Conservation (phyloP, 305 asterid species). For the Fraxinus velutina region DNA sequence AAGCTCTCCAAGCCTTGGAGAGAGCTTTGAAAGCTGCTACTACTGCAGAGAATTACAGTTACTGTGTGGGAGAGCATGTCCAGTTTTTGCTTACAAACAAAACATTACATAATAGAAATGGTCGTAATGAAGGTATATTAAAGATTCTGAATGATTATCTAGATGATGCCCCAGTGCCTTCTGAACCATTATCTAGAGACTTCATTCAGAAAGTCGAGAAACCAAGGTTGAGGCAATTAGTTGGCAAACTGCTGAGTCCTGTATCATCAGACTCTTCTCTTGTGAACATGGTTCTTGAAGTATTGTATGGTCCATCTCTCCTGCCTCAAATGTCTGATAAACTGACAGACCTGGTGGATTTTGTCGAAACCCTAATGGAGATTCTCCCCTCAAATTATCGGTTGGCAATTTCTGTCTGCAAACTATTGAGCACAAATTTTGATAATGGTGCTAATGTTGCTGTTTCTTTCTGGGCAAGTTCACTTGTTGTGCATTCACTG, state of each 20-base stretch:
- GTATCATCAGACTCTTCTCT: slow-evolving; percentile 32
- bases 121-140: slow-evolving; percentile 7
- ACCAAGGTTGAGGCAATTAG: slow-evolving; percentile 35
- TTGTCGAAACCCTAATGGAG: slow-evolving; percentile 41
- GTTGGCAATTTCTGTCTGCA: slow-evolving; percentile 36
- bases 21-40: slow-evolving; percentile 37
- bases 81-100: slow-evolving; percentile 23
- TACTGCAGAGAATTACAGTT: slow-evolving; percentile 31
- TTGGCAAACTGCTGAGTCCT: slow-evolving; percentile 34
- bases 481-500: slow-evolving; percentile 36
- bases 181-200: slow-evolving; percentile 34
- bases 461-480: slow-evolving; percentile 43
- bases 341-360: slow-evolving; percentile 32
- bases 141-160: slow-evolving; percentile 29
- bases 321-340: slow-evolving; percentile 28
- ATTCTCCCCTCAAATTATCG: slow-evolving; percentile 42
- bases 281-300: slow-evolving; percentile 36
- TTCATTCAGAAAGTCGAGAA: slow-evolving; percentile 37
- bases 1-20: slow-evolving; percentile 35
- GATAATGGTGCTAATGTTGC: slow-evolving; percentile 8
- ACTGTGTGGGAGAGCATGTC: slow-evolving; percentile 42
- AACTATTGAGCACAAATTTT: slow-evolving; percentile 18
- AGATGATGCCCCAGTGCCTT: slow-evolving; percentile 33
- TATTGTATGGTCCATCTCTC: slow-evolving; percentile 32
- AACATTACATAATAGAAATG: slow-evolving; percentile 8